Evolutionary conservation across 1,284 basidiomycete species (phyloP), one percentile per base, ranked within the genome.

Genomic region (Microbotryomycetes sp.): DNA sequence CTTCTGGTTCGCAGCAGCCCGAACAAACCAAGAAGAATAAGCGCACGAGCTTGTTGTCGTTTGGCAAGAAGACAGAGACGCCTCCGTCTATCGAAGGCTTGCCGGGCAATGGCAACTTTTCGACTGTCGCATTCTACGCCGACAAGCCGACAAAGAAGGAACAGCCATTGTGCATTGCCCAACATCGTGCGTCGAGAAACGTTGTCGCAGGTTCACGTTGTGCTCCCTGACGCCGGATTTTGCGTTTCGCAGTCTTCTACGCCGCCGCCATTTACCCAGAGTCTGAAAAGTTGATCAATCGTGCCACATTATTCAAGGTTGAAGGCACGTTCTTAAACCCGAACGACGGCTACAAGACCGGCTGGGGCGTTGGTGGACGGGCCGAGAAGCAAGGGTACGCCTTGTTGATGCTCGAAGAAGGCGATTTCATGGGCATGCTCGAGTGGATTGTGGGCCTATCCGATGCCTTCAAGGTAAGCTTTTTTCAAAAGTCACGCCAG

Each of bases 201-300:
- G 11, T 27, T 15, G 23, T 45, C 26, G 18, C 18, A 41, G 35
- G 18, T 41, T 41, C 35, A 41, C 35, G 18, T n/a, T 21, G 5
- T n/a, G 26, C 54, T 48, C 46, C 45, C 23, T 53, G 56, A 52
- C 58, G 53, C 5, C 16, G 45, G 24, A 35, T 60, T 15, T 49
- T 29, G 29, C n/a, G n/a, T 57, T 7, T 61, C 4, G 54, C 35
- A 41, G 55, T 64, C 28, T 64, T 54, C 45, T 64, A 74, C 61
- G 85, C 83, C 1, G 93, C 92, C 73, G 89, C 89, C 3, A 89
- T 96, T 4, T 97, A 92, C 75, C 92, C 92, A 1, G 92, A 96
- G 73, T 82, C 88, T n/a, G 88, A 89, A n/a, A 89, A 91, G 68
- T 77, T 94, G 62, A 91, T 96, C 73, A 85, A 81, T 61, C 81